phyloP scores from a whole-genome alignment of 257 asterid species.

The Apocynum venetum region DNA sequence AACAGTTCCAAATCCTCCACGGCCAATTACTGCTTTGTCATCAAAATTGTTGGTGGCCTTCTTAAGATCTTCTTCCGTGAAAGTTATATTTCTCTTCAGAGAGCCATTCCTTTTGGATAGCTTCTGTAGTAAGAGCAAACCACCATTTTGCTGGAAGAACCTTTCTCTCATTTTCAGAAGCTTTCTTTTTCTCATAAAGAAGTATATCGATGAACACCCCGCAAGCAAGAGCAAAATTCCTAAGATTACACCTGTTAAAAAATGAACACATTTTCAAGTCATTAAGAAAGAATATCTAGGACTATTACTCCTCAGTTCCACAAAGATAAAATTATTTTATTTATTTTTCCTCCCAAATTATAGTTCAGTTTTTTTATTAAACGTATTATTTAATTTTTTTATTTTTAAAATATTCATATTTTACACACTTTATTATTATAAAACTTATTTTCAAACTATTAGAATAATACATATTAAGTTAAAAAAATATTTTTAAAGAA shows the following conservation, averaged over 20 bases:
- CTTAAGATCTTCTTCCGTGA: slow-evolving; percentile 27
- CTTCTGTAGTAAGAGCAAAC: slow-evolving; percentile 13
- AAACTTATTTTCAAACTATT: too few relatives aligned
- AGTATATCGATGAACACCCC: slow-evolving; percentile 22
- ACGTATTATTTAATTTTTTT: too few relatives aligned
- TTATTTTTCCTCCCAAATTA: too few relatives aligned
- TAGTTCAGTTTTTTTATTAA: too few relatives aligned
- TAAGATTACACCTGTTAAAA: slow-evolving; percentile 23
- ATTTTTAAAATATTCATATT: too few relatives aligned
- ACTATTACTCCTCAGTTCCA: background rate
- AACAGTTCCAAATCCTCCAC: slow-evolving; percentile 1
- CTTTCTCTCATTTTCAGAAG: slow-evolving; percentile 15
- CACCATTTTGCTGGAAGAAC: slow-evolving; percentile 25
- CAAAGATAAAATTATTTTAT: too few relatives aligned
- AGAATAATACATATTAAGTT: too few relatives aligned
- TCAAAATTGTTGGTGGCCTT: slow-evolving; percentile 24
- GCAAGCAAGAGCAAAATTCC: slow-evolving; percentile 16
- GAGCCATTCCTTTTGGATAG: background rate
- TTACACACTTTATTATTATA: too few relatives aligned
- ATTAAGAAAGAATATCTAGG: background rate
- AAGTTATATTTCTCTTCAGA: background rate
- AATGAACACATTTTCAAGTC: background rate
- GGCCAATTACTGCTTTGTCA: background rate
- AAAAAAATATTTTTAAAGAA: too few relatives aligned
- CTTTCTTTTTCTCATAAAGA: slow-evolving; percentile 22